phyloP scores from a whole-genome alignment of 805 yeast genomes.

The Monosporozyma siamensis region DNA sequence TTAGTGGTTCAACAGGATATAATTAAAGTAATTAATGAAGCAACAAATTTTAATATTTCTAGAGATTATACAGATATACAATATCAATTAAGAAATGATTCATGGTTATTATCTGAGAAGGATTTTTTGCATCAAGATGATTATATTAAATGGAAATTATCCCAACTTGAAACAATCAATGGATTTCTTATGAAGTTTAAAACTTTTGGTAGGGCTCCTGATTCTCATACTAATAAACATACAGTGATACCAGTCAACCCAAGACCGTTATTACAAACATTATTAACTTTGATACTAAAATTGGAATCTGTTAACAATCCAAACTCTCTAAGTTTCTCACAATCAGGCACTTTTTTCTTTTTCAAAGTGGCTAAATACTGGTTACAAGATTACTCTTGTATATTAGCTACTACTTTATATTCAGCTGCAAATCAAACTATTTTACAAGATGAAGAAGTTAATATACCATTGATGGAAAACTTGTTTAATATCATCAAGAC shows the following conservation, averaged over 20 bases:
- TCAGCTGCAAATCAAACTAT: constrained; percentile 39
- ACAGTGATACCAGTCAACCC: constrained; percentile 36
- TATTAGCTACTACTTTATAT: constrained; percentile 41
- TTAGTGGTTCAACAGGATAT: constrained; percentile 48
- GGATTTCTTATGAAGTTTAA: constrained; percentile 21
- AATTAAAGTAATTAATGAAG: constrained; percentile 19
- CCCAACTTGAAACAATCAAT: constrained; percentile 29
- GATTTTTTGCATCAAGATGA: constrained; percentile 31
- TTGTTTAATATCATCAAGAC: constrained; percentile 28
- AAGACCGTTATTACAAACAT: constrained; percentile 32
- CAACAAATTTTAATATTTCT: constrained; percentile 14
- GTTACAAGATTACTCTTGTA: constrained; percentile 42
- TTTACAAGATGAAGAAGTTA: constrained; percentile 26
- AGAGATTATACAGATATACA: constrained; percentile 10
- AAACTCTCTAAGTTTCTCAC: constrained; percentile 29
- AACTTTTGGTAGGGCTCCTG: constrained; percentile 2
- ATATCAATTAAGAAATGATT: constrained; percentile 17
- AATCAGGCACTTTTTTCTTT: constrained; percentile 37
- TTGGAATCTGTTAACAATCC: constrained; percentile 23
- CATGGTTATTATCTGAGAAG: constrained; percentile 23
- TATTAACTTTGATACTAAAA: constrained; percentile 37
- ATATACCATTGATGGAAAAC: constrained; percentile 25
- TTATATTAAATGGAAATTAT: constrained; percentile 36
- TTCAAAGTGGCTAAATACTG: constrained; percentile 43
- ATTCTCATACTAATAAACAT: background rate